Conservation (phyloP, 352 stramenopile species). For the Globisporangium yorkense region DNA sequence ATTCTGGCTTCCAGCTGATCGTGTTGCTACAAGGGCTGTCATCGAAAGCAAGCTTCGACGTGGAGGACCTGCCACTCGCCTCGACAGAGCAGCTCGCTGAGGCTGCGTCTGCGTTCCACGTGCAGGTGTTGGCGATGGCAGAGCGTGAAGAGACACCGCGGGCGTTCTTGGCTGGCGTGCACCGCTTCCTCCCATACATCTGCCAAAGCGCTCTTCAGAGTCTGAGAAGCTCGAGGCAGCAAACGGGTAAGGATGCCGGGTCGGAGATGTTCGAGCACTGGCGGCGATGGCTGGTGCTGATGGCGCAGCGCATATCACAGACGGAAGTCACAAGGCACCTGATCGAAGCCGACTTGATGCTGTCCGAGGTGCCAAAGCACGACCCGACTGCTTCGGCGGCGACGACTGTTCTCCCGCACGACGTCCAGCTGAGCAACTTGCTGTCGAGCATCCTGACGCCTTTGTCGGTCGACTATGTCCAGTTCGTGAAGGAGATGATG, state of each 20-base stretch:
- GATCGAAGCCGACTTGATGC: slow-evolving; percentile 49
- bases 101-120: slow-evolving; percentile 32
- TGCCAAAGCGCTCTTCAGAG: slow-evolving; percentile 39
- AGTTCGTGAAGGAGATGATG: slow-evolving; percentile 34
- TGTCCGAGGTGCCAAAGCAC: slow-evolving; percentile 13
- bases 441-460: slow-evolving; percentile 34
- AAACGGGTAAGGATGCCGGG: slow-evolving; percentile 6
- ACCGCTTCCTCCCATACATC: slow-evolving; percentile 56
- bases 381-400: not conserved
- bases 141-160: slow-evolving; percentile 17
- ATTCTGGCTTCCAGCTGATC: slow-evolving; percentile 39
- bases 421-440: slow-evolving; percentile 32
- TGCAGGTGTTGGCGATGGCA: slow-evolving; percentile 32
- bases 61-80: not conserved
- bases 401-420: slow-evolving; percentile 12
- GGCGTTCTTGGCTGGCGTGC: slow-evolving; percentile 30
- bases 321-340: slow-evolving; percentile 45
- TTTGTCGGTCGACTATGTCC: slow-evolving; percentile 42
- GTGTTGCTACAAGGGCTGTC: slow-evolving; percentile 35
- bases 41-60: not conserved
- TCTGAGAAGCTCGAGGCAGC: slow-evolving; percentile 14
- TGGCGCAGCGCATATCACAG: slow-evolving; percentile 36
- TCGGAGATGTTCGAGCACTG: slow-evolving; percentile 26
- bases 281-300: slow-evolving; percentile 43
- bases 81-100: slow-evolving; percentile 7